Conservation (phyloP, 2,329 filamentous ascomycete species). For the Cylindrodendrum hubeiense region DNA sequence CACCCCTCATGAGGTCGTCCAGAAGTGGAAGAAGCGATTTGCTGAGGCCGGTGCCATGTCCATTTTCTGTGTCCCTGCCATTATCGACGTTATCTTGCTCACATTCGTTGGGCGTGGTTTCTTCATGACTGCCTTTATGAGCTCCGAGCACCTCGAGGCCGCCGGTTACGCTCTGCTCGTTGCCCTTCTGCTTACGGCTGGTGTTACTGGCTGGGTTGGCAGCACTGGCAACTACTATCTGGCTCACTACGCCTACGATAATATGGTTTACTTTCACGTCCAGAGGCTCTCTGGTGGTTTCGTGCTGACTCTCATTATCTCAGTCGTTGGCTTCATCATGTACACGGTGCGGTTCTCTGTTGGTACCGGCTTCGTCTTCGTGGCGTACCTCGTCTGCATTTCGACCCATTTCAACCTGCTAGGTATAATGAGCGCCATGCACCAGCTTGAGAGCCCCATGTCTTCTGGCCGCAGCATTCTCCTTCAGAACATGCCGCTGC, state of each 20-base stretch:
- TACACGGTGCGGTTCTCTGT: slow-evolving; percentile 28
- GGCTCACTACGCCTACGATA: slow-evolving; percentile 36
- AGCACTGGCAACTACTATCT: slow-evolving; percentile 34
- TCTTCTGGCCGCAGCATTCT: slow-evolving; percentile 26
- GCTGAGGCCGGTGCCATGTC: slow-evolving; percentile 33
- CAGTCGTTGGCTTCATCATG: slow-evolving; percentile 24
- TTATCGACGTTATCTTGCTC: slow-evolving; percentile 31
- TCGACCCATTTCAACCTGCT: slow-evolving; percentile 35
- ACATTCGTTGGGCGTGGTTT: slow-evolving; percentile 33
- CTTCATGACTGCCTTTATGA: slow-evolving; percentile 37
- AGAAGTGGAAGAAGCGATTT: slow-evolving; percentile 33
- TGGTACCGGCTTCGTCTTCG: slow-evolving; percentile 28
- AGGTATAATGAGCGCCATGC: slow-evolving; percentile 36
- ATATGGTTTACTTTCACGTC: slow-evolving; percentile 36
- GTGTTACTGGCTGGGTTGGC: slow-evolving; percentile 36
- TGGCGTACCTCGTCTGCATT: slow-evolving; percentile 30
- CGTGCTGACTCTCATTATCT: slow-evolving; percentile 20
- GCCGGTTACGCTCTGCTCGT: slow-evolving; percentile 32
- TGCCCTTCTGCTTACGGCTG: slow-evolving; percentile 31
- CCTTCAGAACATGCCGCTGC: slow-evolving; percentile 28
- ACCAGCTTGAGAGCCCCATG: slow-evolving; percentile 28
- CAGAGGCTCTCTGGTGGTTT: slow-evolving; percentile 34
- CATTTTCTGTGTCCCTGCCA: slow-evolving; percentile 34
- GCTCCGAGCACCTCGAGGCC: slow-evolving; percentile 21
- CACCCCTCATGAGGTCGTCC: slow-evolving; percentile 22